These are phyloP conservation scores for Incumbomyces delicatus DNA, from an alignment of 2,329 filamentous ascomycete species.

Conservation along the genomic window DNA sequence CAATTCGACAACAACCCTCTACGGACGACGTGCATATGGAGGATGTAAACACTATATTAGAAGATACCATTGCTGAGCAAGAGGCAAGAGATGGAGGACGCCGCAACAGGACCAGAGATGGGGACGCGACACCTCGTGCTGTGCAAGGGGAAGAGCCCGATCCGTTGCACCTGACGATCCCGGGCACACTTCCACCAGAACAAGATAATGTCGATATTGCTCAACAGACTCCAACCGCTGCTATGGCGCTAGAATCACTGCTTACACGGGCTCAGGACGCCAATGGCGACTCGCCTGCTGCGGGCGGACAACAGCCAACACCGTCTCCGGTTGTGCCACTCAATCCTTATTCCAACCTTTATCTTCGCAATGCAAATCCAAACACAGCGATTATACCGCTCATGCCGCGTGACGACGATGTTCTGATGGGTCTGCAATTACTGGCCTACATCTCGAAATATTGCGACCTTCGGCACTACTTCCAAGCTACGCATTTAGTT, in stretches of 20 bases:
- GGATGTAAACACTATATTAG: slow-evolving; percentile 65
- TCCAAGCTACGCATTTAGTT: slow-evolving; percentile 88
- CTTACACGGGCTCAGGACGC: slow-evolving; percentile 57
- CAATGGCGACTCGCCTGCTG: slow-evolving; percentile 64
- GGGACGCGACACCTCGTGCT: slow-evolving; percentile 53
- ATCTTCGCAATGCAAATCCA: slow-evolving; percentile 60
- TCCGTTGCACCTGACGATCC: slow-evolving; percentile 61
- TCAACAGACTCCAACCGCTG: slow-evolving; percentile 73
- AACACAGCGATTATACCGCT: slow-evolving; percentile 69
- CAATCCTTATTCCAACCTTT: slow-evolving; percentile 66
- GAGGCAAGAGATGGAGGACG: slow-evolving; percentile 52
- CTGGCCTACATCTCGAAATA: slow-evolving; percentile 98
- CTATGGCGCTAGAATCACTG: slow-evolving; percentile 66
- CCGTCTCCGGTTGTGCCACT: slow-evolving; percentile 64
- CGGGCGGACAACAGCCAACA: slow-evolving; percentile 53
- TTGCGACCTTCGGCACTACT: slow-evolving; percentile 89
- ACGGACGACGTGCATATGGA: slow-evolving; percentile 77
- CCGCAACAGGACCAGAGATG: neutral
- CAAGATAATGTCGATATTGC: slow-evolving; percentile 90
- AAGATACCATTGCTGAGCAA: slow-evolving; percentile 34
- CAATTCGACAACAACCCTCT: slow-evolving; percentile 82
- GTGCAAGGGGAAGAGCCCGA: slow-evolving; percentile 79
- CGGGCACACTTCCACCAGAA: slow-evolving; percentile 71
- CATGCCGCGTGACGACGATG: slow-evolving; percentile 94
- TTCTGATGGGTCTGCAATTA: slow-evolving; percentile 93